phyloP scores from a whole-genome alignment of 805 yeast species.

The Metschnikowia amazonensis region DNA sequence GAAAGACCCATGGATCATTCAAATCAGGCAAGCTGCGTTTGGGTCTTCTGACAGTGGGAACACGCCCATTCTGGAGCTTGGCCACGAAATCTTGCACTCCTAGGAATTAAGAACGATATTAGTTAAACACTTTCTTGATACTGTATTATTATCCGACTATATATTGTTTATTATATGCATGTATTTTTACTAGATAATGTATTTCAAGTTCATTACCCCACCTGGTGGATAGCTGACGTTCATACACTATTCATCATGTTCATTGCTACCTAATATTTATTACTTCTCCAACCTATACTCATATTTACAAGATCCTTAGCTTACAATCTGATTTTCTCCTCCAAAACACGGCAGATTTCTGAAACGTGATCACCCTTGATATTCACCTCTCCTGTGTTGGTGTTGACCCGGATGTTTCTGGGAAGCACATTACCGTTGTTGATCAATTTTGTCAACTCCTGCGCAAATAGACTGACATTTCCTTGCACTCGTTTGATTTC shows the following conservation, averaged over 20 bases:
- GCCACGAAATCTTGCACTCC: constrained; percentile 1
- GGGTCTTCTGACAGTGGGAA: constrained; percentile 34
- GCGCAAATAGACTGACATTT: constrained; percentile 58
- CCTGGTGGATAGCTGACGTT: no score
- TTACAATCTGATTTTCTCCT: constrained; percentile 9
- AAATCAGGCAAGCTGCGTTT: constrained; percentile 67
- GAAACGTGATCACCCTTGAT: constrained; percentile 39
- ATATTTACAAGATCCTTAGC: neutral
- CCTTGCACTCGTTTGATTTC: constrained; percentile 73
- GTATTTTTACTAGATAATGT: no score
- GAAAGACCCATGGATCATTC: constrained; percentile 85
- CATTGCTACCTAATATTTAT: no score
- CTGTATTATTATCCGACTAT: neutral
- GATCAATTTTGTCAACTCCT: constrained; percentile 50
- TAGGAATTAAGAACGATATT: neutral
- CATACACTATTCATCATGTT: no score
- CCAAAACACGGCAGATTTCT: constrained; percentile 28
- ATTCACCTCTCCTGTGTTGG: constrained; percentile 33
- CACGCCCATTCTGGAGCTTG: constrained; percentile 36
- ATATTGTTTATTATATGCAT: no score
- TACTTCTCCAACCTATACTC: neutral
- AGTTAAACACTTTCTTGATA: no score
- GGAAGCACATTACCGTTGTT: constrained; percentile 23
- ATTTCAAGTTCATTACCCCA: no score
- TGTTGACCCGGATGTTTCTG: constrained; percentile 34